phyloP scores from a whole-genome alignment of 495 filamentous ascomycete genomes.

The Pyrenopolyporus hunteri region DNA sequence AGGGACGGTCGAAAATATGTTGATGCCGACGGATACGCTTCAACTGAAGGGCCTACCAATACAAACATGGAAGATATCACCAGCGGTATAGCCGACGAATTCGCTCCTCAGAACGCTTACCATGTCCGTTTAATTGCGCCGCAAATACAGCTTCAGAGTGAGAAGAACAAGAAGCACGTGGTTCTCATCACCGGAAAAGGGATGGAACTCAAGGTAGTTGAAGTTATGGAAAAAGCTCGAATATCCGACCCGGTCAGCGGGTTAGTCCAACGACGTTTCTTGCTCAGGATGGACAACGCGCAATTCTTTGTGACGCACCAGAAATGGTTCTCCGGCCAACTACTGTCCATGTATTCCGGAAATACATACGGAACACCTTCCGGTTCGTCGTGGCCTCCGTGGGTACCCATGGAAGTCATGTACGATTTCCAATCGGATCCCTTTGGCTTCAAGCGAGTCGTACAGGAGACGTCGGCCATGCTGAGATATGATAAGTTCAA shows the following conservation, averaged over 20 bases:
- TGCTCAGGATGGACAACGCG: conserved; percentile 91
- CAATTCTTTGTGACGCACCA: conserved; percentile 97
- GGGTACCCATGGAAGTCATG: conserved; percentile 97
- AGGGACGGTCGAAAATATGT: conserved; percentile 85
- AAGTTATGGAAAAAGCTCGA: conserved; percentile 96
- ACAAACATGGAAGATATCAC: conserved; percentile 63
- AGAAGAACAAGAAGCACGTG: conserved; percentile 93
- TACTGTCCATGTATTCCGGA: conserved; percentile 90
- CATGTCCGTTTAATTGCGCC: conserved; percentile 94
- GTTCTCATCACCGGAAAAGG: conserved; percentile 92
- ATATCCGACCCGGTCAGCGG: conserved; percentile 92
- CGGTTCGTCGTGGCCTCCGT: conserved; percentile 91
- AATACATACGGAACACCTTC: conserved; percentile 87
- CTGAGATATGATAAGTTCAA: conserved; percentile 98
- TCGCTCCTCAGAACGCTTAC: conserved; percentile 91
- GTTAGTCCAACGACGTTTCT: conserved; percentile 90
- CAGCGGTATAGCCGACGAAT: conserved; percentile 83
- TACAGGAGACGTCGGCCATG: conserved; percentile 92
- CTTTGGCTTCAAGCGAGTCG: conserved; percentile 93
- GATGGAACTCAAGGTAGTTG: conserved; percentile 95
- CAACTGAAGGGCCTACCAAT: conserved; percentile 43
- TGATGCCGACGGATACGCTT: conserved; percentile 60
- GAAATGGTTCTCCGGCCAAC: conserved; percentile 78
- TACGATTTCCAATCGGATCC: conserved; percentile 92
- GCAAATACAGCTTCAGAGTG: conserved; percentile 96